Conservation (phyloP, 2,329 filamentous ascomycete species). For the Neospermospora avenae region DNA sequence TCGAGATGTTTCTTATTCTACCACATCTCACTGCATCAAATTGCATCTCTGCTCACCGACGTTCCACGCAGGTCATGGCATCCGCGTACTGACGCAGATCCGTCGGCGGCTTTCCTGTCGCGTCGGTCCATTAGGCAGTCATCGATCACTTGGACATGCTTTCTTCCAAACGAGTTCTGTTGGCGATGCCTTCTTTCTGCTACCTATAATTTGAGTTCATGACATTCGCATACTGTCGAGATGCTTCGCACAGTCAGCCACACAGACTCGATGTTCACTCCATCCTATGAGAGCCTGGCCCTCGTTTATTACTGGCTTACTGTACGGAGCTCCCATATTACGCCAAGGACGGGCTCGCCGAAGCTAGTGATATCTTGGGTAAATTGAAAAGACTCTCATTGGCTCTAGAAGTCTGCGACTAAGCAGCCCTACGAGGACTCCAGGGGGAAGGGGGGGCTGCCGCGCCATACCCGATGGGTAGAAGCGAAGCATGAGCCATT, state of each 20-base stretch:
- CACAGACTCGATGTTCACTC: not conserved
- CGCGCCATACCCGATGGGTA: not conserved
- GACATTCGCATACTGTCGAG: not conserved
- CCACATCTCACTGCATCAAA: slow-evolving; percentile 2
- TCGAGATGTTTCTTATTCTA: slow-evolving; percentile 17
- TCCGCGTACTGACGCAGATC: not conserved
- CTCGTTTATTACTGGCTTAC: not conserved
- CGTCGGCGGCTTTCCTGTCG: not conserved
- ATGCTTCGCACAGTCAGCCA: not conserved
- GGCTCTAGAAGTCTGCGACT: not conserved
- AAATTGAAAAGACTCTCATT: not conserved
- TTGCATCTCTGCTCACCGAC: not conserved
- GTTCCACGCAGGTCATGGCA: not conserved
- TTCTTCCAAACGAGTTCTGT: not conserved
- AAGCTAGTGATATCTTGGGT: not conserved
- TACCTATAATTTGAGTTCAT: too few species aligned
- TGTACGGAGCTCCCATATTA: not conserved
- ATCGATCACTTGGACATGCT: slow-evolving; percentile 6
- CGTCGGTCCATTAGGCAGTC: slow-evolving; percentile 8
- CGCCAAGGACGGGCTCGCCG: slow-evolving; percentile 1
- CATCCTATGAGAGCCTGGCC: not conserved
- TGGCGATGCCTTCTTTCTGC: not conserved
- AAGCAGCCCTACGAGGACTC: not conserved
- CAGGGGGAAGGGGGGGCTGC: not conserved
- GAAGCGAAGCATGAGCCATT: not conserved